phyloP scores from a whole-genome alignment of 2,329 filamentous ascomycete genomes.

The Penicillium polonicum region DNA sequence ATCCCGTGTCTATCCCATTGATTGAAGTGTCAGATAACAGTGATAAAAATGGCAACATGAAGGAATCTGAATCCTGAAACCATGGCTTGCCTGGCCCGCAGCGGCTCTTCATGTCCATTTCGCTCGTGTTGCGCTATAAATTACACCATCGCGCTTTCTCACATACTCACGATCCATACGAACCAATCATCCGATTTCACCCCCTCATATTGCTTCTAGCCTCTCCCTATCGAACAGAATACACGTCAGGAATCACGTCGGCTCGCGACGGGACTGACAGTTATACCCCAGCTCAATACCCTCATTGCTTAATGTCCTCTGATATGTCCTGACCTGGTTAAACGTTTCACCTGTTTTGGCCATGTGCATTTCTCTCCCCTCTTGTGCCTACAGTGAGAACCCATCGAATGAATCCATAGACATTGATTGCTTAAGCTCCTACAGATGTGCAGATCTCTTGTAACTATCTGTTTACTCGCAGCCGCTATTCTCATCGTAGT shows the following conservation, averaged over 20 bases:
- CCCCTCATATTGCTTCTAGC: background rate
- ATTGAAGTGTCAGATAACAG: slow-evolving; percentile 26
- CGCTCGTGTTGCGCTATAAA: background rate
- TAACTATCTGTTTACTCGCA: background rate
- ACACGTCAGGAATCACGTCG: background rate
- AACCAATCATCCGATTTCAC: background rate
- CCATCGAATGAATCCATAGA: background rate
- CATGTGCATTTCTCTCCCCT: background rate
- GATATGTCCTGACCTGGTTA: background rate
- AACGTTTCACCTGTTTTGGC: background rate
- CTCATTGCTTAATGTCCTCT: background rate
- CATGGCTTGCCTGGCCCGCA: background rate
- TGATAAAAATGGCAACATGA: slow-evolving; percentile 3
- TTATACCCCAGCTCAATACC: background rate
- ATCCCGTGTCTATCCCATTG: slow-evolving; percentile 16
- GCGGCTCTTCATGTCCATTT: background rate
- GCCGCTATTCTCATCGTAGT: background rate
- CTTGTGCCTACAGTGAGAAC: background rate
- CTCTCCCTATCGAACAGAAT: background rate
- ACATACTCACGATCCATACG: slow-evolving; percentile 4
- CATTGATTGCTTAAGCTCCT: background rate
- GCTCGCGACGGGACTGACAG: background rate
- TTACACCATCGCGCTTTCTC: background rate
- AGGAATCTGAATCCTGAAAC: background rate
- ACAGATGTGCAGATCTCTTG: background rate